Evolutionary conservation across 2,329 filamentous ascomycete species (phyloP).

Genomic region (Daldinia eschscholtzii): DNA sequence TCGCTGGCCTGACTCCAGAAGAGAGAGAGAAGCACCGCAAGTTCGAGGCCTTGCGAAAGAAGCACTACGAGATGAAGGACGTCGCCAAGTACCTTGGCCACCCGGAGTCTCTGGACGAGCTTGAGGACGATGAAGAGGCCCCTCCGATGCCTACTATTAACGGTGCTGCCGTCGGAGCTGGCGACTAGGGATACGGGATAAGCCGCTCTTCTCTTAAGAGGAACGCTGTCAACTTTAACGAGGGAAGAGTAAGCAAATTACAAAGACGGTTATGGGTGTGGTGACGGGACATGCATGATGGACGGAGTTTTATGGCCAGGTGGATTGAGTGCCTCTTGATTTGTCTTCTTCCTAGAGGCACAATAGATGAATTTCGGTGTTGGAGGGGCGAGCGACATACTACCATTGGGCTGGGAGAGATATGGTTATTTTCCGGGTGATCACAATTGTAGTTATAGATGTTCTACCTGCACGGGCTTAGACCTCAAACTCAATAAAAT

Average conservation of each 20-base stretch:
- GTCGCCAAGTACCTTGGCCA: slow-evolving; percentile 89
- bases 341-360: slow-evolving; percentile 27
- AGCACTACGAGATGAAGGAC: slow-evolving; percentile 98
- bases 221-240: not conserved
- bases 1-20: slow-evolving; percentile 71
- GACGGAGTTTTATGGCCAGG: slow-evolving; percentile 42
- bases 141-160: slow-evolving; percentile 54
- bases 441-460: slow-evolving; percentile 37
- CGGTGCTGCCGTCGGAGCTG: slow-evolving; percentile 47
- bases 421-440: slow-evolving; percentile 17
- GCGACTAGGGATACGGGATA: slow-evolving; percentile 42
- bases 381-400: slow-evolving; percentile 21
- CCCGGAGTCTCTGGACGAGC: slow-evolving; percentile 73
- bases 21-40: slow-evolving; percentile 90
- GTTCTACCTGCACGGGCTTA: slow-evolving; percentile 7
- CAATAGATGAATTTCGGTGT: slow-evolving; percentile 37
- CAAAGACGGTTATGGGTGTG: slow-evolving; percentile 20
- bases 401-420: slow-evolving; percentile 10
- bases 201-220: slow-evolving; percentile 20
- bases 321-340: slow-evolving; percentile 32
- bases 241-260: slow-evolving; percentile 19
- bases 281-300: slow-evolving; percentile 41
- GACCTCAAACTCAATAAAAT: slow-evolving; percentile 24
- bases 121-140: slow-evolving; percentile 63
- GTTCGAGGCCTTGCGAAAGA: slow-evolving; percentile 93